Percentiles rank a stretch among this genome's conserved stretches.
Conservation (phyloP, 2,329 filamentous ascomycete species). For the Sordariomycetes sp. region DNA sequence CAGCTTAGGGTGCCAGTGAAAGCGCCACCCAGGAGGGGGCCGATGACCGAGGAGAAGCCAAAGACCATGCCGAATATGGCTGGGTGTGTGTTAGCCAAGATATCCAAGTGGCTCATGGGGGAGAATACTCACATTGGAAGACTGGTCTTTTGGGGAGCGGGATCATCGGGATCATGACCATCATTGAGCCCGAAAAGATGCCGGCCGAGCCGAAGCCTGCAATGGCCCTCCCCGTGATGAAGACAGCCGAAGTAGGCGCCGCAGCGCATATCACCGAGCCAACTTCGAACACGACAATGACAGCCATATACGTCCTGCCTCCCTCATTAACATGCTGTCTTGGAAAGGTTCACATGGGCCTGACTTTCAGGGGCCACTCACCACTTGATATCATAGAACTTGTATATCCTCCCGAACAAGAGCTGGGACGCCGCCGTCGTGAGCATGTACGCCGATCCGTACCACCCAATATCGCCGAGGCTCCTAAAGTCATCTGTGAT, state of each 20-base stretch:
- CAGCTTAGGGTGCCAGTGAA: conserved; percentile 37
- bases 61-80: conserved; percentile 43
- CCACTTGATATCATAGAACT: conserved; percentile 35
- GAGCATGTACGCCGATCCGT: conserved; percentile 48
- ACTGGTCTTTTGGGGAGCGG: conserved; percentile 49
- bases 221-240: conserved; percentile 46
- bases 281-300: conserved; percentile 40
- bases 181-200: conserved; percentile 45
- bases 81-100: conserved; percentile 6
- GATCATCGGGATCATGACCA: conserved; percentile 46
- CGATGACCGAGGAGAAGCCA: conserved; percentile 41
- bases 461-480: conserved; percentile 49
- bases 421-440: conserved; percentile 44
- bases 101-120: background rate
- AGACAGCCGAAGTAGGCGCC: conserved; percentile 39
- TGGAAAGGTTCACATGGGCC: too few relatives aligned
- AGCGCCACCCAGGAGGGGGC: conserved; percentile 42
- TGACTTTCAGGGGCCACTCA: conserved; percentile 12
- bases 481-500: conserved; percentile 42
- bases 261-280: conserved; percentile 44
- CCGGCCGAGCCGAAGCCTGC: conserved; percentile 45
- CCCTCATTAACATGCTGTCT: background rate
- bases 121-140: conserved; percentile 31
- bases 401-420: conserved; percentile 38
- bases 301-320: conserved; percentile 28